Evolutionary conservation across 169 alveolate genomes (phyloP), one percentile per base, ranked within the genome.

Genomic region (Ichthyophthirius multifiliis): DNA sequence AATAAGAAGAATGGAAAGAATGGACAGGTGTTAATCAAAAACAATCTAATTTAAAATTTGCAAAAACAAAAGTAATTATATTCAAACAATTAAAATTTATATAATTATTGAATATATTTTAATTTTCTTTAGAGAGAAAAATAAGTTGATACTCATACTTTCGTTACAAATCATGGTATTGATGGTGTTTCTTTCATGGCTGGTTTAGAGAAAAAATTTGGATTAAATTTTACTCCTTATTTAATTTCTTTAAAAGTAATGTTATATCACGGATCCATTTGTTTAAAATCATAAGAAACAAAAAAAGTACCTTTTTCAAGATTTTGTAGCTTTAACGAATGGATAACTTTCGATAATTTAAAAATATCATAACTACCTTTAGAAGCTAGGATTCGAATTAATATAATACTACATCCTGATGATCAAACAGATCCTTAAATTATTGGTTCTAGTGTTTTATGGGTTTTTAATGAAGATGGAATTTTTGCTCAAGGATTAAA

Each of bases 401-500:
- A 85, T 55, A 81, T 85, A 41, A 71, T 71, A 30, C 74, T 73
- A 48, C 82, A 81, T 23, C 30, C 71, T 23, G 86, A 76, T 27
- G 73, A 55, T 55, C 31, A 65, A 55, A 65, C 73, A 9, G 37
- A 67, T 23, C 45, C 45, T 16, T 71, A 81, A 43, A 71, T 81
- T 71, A 86, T 90, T 48, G 94, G 90, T 0, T 84, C 91, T 23
- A 90, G 88, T 2, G 43, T 88, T 31, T 41, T 80, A 73, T 83
- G 82, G 18, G 71, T 85, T 13, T 90, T 90, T 62, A 89, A 82
- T 77, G 90, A 90, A 39, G 75, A 83, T 12, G 92, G 89, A 5
- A 80, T 78, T 62, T 83, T 83, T 34, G 76, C 84, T 31, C 71
- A 86, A 46, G 93, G 94, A 1, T 31, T 89, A 15, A 73, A 83